Base-by-base conservation (phyloP, 169 alveolate species). In the Miamiensis avidus region DNA sequence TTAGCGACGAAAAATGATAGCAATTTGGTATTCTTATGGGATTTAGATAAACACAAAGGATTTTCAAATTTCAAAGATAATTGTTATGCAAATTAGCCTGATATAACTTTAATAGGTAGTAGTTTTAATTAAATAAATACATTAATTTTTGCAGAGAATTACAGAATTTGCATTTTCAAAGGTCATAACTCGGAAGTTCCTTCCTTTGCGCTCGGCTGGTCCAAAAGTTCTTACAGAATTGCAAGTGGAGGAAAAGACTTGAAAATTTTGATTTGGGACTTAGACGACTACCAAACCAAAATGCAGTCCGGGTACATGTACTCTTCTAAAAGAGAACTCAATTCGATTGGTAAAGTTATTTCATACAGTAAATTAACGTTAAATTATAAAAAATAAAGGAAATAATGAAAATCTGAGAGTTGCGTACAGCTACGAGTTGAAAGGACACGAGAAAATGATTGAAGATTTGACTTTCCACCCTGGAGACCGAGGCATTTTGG, bases 201-300 rank as follows among this genome's bases (percentile, higher is more conserved):
- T 30, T 81, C 86, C 26, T 81, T 78, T 75, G 90, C 87, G 0
- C 75, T 86, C 4, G 87, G 75, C 65, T 86, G 90, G 90, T 76
- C 84, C 1, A 28, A 79, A 79, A 49, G 29, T 33, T 79, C 69
- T 74, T 86, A 81, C 33, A 86, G 85, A 81, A 30, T 86, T 15
- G 86, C 84, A 26, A 86, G 90, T 86, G 90, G 90, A 27, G 90
- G 90, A 1, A 86, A 81, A 65, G 90, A 86, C 81, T 33, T 34
- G 29, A 81, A 65, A 34, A 82, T 86, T 29, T 81, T 86, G 65
- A 74, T 86, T 32, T 86, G 90, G 90, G 90, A 86, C 75, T 75
- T 86, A 11, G 82, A 76, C 31, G 87, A 86, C 75, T 86, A 86
- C 75, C 32, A 86, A 65, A 86, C 86, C 20, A 81, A 78, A 78